Evolutionary conservation across 768 basidiomycete species (phyloP).

Genomic region (Suillus placidus): DNA sequence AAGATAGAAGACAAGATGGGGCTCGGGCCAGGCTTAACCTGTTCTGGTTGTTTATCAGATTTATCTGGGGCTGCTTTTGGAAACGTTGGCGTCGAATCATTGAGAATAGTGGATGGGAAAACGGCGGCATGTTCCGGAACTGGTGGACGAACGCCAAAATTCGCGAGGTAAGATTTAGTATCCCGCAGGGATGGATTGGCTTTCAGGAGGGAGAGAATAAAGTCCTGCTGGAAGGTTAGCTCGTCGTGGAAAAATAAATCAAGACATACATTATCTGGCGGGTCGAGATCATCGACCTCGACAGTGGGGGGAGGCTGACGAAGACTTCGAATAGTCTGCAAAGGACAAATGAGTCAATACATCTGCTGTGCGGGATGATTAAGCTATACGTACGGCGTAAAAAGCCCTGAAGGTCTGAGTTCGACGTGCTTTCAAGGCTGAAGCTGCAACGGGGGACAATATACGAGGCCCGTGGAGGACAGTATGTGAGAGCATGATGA

Average conservation of each 20-base stretch:
- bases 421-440: constrained; percentile 39
- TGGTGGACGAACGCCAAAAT: constrained; percentile 75
- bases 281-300: constrained; percentile 30
- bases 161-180: constrained; percentile 85
- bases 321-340: constrained; percentile 34
- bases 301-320: constrained; percentile 21
- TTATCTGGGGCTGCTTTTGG: constrained; percentile 15
- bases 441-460: constrained; percentile 28
- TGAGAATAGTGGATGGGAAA: constrained; percentile 25
- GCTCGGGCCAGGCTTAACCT: constrained; percentile 43
- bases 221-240: constrained; percentile 63
- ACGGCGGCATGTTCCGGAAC: constrained; percentile 33
- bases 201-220: constrained; percentile 91
- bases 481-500: constrained; percentile 45
- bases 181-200: constrained; percentile 92
- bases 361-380: too few species aligned
- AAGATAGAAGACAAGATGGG: constrained; percentile 73
- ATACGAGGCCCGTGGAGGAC: constrained; percentile 30
- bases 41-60: constrained; percentile 34
- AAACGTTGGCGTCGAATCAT: constrained; percentile 27
- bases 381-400: constrained; percentile 51
- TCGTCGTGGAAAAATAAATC: neutral
- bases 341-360: constrained; percentile 15
- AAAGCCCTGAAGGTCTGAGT: constrained; percentile 50
- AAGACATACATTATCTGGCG: constrained; percentile 53